Conservation (phyloP, 2,329 filamentous ascomycete species). For the Aspergillus sp. region DNA sequence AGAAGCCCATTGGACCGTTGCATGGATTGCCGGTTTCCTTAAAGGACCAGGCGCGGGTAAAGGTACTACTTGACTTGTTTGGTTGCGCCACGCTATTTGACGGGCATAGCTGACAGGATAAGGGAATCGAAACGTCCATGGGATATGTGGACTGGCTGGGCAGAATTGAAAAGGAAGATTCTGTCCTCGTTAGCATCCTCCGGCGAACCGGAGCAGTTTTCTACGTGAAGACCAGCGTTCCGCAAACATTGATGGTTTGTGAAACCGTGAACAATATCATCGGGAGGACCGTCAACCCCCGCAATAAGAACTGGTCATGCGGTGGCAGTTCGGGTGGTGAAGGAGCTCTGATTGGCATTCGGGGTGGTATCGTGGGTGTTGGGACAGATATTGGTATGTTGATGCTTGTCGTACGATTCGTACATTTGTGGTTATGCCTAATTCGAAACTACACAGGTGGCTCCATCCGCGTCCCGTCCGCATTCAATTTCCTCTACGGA, state of each 20-base stretch:
- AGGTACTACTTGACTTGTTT: background rate
- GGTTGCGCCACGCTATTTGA: background rate
- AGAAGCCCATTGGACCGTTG: conserved; percentile 20
- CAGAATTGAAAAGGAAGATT: conserved; percentile 5
- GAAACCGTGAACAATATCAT: conserved; percentile 18
- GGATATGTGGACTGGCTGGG: conserved; percentile 13
- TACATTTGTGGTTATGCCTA: conserved; percentile 29
- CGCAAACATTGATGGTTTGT: conserved; percentile 21
- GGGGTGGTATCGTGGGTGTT: conserved; percentile 23
- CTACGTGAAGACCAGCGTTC: conserved; percentile 23
- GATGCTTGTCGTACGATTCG: too few species aligned
- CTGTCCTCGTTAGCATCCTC: conserved; percentile 12
- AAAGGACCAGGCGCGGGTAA: conserved; percentile 15
- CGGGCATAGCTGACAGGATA: background rate
- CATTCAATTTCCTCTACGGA: conserved; percentile 35
- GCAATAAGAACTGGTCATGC: conserved; percentile 9
- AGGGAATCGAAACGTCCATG: conserved; percentile 11
- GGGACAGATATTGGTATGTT: conserved; percentile 25
- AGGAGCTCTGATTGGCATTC: conserved; percentile 24
- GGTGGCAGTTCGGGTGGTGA: conserved; percentile 23
- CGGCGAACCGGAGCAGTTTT: conserved; percentile 15
- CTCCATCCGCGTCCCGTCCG: conserved; percentile 35
- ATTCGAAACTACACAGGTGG: conserved; percentile 21
- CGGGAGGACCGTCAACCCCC: conserved; percentile 16
- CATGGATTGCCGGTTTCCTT: conserved; percentile 29